These are phyloP conservation scores for Colletotrichum theobromicola DNA, from an alignment of 2,329 filamentous ascomycete species.

Conservation along the genomic window DNA sequence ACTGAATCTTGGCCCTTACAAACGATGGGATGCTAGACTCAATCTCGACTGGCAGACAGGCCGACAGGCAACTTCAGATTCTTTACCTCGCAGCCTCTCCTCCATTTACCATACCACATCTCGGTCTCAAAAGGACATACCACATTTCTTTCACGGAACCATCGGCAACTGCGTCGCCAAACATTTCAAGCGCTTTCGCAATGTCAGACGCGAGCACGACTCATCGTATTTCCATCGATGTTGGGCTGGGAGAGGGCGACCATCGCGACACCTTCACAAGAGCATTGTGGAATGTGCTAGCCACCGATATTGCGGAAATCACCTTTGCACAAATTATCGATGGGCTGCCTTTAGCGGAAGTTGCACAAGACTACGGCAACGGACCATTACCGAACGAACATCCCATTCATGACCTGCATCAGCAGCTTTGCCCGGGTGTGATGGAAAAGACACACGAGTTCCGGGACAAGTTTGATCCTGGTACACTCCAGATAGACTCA, in stretches of 20 bases:
- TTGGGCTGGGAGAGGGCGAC: not conserved
- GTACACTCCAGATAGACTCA: not conserved
- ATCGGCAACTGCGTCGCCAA: not conserved
- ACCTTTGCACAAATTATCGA: not conserved
- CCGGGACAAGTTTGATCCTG: not conserved
- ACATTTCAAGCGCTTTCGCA: not conserved
- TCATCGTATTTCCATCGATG: not conserved
- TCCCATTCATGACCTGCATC: not conserved
- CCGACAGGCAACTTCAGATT: not conserved
- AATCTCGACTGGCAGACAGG: not conserved
- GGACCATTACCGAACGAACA: not conserved
- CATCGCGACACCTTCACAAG: not conserved
- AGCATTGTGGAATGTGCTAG: not conserved
- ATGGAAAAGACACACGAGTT: not conserved
- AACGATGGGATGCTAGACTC: not conserved
- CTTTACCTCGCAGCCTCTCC: not conserved
- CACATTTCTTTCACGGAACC: not conserved
- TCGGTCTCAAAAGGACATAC: not conserved
- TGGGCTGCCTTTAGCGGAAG: not conserved
- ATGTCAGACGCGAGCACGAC: not conserved
- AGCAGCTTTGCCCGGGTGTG: not conserved
- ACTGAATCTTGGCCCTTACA: not conserved
- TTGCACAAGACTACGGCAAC: not conserved
- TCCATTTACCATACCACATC: not conserved
- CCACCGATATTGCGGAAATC: not conserved